Percentiles rank a stretch among this genome's conserved stretches.
Evolutionary conservation across 768 basidiomycete species (phyloP).

Genomic region (Trametes coccinea): DNA sequence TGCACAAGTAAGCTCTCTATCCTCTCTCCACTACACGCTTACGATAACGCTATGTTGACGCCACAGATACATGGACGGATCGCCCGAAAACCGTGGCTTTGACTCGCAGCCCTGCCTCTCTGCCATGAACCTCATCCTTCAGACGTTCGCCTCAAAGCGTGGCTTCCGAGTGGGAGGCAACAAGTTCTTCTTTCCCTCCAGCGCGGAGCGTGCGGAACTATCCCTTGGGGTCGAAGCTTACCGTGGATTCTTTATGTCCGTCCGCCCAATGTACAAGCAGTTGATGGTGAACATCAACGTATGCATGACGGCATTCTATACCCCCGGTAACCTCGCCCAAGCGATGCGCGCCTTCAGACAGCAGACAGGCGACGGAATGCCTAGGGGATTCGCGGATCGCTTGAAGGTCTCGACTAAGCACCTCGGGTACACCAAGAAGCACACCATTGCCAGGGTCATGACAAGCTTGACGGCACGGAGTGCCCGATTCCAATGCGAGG

Average conservation of each 20-base stretch:
- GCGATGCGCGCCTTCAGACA: constrained; percentile 51
- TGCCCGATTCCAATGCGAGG: constrained; percentile 55
- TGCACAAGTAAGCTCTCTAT: constrained; percentile 36
- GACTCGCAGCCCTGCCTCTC: constrained; percentile 61
- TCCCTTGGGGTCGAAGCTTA: constrained; percentile 44
- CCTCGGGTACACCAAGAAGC: constrained; percentile 54
- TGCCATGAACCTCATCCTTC: constrained; percentile 64
- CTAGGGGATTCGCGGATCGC: constrained; percentile 48
- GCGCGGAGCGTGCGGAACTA: constrained; percentile 24
- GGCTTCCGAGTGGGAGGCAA: constrained; percentile 68
- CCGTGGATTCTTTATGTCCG: constrained; percentile 53
- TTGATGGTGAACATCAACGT: constrained; percentile 57
- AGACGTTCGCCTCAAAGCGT: constrained; percentile 52
- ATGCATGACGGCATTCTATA: constrained; percentile 56
- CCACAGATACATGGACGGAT: constrained; percentile 56
- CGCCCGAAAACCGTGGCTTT: constrained; percentile 51
- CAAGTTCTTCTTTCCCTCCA: constrained; percentile 59
- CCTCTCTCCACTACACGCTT: not conserved
- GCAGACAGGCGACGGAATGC: constrained; percentile 46
- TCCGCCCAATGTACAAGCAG: constrained; percentile 48
- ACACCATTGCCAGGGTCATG: constrained; percentile 36
- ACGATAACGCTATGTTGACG: not conserved
- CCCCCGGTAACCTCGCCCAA: constrained; percentile 62
- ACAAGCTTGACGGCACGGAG: constrained; percentile 21
- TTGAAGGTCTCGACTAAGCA: constrained; percentile 60